Conservation (phyloP, 495 filamentous ascomycete genomes). For the Penicillium roqueforti region DNA sequence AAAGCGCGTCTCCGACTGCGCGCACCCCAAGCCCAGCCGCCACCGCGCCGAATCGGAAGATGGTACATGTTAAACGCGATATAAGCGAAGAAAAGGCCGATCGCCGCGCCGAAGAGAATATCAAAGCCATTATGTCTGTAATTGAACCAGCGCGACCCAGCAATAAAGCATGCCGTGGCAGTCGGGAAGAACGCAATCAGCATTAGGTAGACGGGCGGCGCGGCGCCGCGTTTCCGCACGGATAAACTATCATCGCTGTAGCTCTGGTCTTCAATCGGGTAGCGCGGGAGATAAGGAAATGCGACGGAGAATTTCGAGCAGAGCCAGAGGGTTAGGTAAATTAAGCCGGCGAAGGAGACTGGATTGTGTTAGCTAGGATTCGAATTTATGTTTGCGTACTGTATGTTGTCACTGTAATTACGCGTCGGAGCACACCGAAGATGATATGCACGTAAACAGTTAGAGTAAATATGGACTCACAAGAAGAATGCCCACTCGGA, state of each 20-base stretch:
- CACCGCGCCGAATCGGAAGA: slow-evolving; percentile 59
- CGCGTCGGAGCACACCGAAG: background rate
- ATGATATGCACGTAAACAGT: background rate
- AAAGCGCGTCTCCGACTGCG: slow-evolving; percentile 44
- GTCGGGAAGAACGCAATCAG: slow-evolving; percentile 55
- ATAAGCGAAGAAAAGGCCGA: slow-evolving; percentile 54
- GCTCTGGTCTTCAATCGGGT: slow-evolving; percentile 26
- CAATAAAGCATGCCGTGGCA: slow-evolving; percentile 56
- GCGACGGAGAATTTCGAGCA: slow-evolving; percentile 59
- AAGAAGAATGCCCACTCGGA: slow-evolving; percentile 65
- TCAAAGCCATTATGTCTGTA: slow-evolving; percentile 63
- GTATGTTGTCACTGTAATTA: background rate
- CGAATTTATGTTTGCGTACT: background rate
- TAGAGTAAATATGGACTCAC: slow-evolving; percentile 35
- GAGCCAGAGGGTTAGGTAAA: slow-evolving; percentile 61
- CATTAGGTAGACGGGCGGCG: slow-evolving; percentile 53
- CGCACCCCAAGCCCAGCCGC: slow-evolving; percentile 51
- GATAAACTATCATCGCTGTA: slow-evolving; percentile 22
- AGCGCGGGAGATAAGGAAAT: slow-evolving; percentile 55
- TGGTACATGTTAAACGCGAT: slow-evolving; percentile 64
- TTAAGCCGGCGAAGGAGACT: slow-evolving; percentile 61
- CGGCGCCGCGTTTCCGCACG: slow-evolving; percentile 49
- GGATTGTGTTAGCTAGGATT: background rate
- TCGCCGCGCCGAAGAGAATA: slow-evolving; percentile 53
- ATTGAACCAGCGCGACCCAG: slow-evolving; percentile 59